Evolutionary conservation across 208 protist species (phyloP).

Genomic region (Eutreptiella sp.): DNA sequence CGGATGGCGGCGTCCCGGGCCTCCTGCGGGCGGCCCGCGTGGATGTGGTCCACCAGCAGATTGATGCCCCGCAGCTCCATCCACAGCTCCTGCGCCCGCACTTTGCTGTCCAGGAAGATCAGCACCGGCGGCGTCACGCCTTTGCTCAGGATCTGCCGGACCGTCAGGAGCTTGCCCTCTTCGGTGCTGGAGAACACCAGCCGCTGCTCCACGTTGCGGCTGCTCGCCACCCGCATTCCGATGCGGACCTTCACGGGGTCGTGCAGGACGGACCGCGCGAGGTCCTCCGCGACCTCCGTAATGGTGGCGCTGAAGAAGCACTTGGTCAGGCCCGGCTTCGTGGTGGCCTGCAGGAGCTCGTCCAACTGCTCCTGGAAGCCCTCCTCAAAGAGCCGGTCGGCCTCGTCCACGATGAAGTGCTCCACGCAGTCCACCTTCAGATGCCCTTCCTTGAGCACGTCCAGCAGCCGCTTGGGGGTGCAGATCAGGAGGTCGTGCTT

Average conservation of each 20-base stretch:
- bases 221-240: constrained; percentile 61
- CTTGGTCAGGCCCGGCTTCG: constrained; percentile 57
- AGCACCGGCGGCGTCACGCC: constrained; percentile 88
- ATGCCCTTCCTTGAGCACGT: constrained; percentile 63
- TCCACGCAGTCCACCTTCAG: constrained; percentile 60
- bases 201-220: constrained; percentile 67
- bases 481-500: constrained; percentile 84
- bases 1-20: constrained; percentile 85
- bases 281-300: constrained; percentile 77
- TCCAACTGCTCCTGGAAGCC: constrained; percentile 63
- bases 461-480: constrained; percentile 71
- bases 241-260: constrained; percentile 87
- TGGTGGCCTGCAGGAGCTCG: constrained; percentile 74
- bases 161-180: constrained; percentile 89
- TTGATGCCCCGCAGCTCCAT: constrained; percentile 80
- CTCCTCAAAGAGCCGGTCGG: constrained; percentile 90
- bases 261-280: constrained; percentile 69
- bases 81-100: constrained; percentile 91
- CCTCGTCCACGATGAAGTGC: constrained; percentile 95
- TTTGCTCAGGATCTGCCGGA: constrained; percentile 85
- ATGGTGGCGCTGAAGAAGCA: constrained; percentile 90
- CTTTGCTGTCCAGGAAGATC: constrained; percentile 95
- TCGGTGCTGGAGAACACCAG: constrained; percentile 92
- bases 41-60: constrained; percentile 76
- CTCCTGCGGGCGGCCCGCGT: constrained; percentile 70